These are phyloP conservation scores for Penicillium diatomitis DNA, from an alignment of 495 filamentous ascomycete genomes.

Conservation along the genomic window DNA sequence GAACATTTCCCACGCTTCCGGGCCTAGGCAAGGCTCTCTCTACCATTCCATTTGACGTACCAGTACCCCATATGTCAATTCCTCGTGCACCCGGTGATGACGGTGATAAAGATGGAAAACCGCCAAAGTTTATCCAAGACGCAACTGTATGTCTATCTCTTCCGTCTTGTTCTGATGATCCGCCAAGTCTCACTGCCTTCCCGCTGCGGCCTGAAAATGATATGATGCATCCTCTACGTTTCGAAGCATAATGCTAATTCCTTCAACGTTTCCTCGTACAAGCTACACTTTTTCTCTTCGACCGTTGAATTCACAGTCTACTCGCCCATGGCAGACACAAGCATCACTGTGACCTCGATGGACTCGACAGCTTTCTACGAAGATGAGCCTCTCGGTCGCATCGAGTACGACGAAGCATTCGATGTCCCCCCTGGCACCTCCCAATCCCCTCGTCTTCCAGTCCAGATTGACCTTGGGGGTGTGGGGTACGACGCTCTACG, in stretches of 20 bases:
- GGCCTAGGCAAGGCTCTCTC: constrained; percentile 63
- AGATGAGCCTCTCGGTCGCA: constrained; percentile 64
- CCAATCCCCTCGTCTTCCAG: constrained; percentile 66
- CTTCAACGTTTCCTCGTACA: not conserved
- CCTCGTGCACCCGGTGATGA: constrained; percentile 39
- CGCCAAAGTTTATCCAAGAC: constrained; percentile 64
- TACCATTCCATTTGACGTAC: constrained; percentile 53
- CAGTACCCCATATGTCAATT: constrained; percentile 52
- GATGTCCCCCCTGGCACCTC: constrained; percentile 65
- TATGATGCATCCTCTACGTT: not conserved
- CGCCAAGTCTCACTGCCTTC: no score
- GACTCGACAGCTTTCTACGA: constrained; percentile 83
- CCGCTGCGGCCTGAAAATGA: no score
- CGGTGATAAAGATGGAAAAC: constrained; percentile 36
- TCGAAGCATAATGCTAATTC: not conserved
- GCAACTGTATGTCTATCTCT: constrained; percentile 50
- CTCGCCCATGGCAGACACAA: constrained; percentile 65
- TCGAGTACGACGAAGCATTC: constrained; percentile 65
- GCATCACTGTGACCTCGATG: constrained; percentile 63
- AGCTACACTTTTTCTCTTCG: constrained; percentile 75
- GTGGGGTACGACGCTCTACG: constrained; percentile 76
- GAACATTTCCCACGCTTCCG: constrained; percentile 66
- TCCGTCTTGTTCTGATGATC: no score
- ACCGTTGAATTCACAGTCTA: constrained; percentile 76
- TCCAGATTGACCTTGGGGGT: constrained; percentile 63